Evolutionary conservation across 768 basidiomycete species (phyloP), one percentile per base, ranked within the genome.

Genomic region (Zangia roseola): DNA sequence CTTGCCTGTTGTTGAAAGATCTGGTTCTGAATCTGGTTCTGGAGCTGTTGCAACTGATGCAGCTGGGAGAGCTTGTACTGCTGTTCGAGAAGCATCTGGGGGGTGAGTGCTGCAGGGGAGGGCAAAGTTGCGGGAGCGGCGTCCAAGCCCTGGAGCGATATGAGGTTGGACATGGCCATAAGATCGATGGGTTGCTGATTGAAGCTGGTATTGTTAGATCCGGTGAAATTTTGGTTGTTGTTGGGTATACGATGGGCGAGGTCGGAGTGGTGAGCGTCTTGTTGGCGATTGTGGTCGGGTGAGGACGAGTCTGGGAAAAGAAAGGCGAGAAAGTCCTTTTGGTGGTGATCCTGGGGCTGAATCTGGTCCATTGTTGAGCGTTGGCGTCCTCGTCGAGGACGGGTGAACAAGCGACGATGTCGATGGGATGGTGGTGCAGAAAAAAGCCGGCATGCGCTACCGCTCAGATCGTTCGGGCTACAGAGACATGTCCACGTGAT

Each of bases 1-100:
- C 80, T 53, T 48, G 86, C 91, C 83, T 93, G 91, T 63, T 93
- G 91, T 60, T 93, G 91, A 50, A 92, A 88, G 51, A 91, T 88
- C 73, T 91, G 86, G 49, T 84, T 83, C 64, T 94, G 88, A 49
- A 91, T 88, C 70, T 91, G 86, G 50, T 86, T 84, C 61, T 94
- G 88, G 12, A 86, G 72, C 63, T 88, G 83, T 61, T 86, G 87
- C 9, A 88, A 72, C 63, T 87, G 83, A 53, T 87, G 90, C 4
- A 92, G 72, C 64, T 88, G 87, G 2, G 79, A 78, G 38, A 91
- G 74, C 64, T 85, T 86, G 71, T 88, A 80, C 64, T 91, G 88
- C 57, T 90, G 87, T 60, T 88, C 85, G 35, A 86, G 67, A 31
- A 87, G 67, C 52, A 80, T 62, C 39, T 83, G 78, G 6, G 80